A percentile compares a stretch with the other conserved stretches of the same genome.
These are phyloP conservation scores for Aphanomyces euteiches DNA, from an alignment of 352 stramenopile genomes.

Conservation along the genomic window DNA sequence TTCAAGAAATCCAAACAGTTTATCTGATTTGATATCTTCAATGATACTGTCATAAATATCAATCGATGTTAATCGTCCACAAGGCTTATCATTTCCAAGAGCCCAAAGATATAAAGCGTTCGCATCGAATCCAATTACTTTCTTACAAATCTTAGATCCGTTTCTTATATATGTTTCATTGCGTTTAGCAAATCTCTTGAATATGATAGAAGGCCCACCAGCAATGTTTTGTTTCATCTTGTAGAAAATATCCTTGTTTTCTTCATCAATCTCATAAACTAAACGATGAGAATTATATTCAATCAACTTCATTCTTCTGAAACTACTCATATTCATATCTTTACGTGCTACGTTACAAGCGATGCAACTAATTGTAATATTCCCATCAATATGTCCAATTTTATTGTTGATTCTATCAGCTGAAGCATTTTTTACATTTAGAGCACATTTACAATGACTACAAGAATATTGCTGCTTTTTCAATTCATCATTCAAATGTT, in stretches of 20 bases:
- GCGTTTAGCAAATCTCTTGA: slow-evolving; percentile 38
- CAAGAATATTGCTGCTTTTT: slow-evolving; percentile 35
- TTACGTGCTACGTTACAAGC: slow-evolving; percentile 34
- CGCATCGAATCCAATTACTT: slow-evolving; percentile 36
- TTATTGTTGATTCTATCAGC: slow-evolving; percentile 35
- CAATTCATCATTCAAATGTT: slow-evolving; percentile 32
- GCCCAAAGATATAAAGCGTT: slow-evolving; percentile 40
- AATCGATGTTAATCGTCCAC: slow-evolving; percentile 31
- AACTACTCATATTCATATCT: slow-evolving; percentile 33
- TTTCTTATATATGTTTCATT: slow-evolving; percentile 33
- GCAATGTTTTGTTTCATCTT: slow-evolving; percentile 35
- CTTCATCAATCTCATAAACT: slow-evolving; percentile 31
- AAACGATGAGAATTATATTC: slow-evolving; percentile 31
- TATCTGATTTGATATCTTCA: slow-evolving; percentile 38
- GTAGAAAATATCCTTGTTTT: slow-evolving; percentile 33
- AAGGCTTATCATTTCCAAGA: slow-evolving; percentile 38
- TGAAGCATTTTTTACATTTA: slow-evolving; percentile 34
- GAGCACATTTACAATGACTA: slow-evolving; percentile 29
- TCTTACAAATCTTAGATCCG: slow-evolving; percentile 32
- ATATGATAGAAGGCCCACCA: slow-evolving; percentile 33
- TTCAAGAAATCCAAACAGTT: slow-evolving; percentile 42
- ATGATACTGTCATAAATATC: slow-evolving; percentile 35
- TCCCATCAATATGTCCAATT: slow-evolving; percentile 31
- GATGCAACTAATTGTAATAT: slow-evolving; percentile 32
- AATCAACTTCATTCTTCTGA: slow-evolving; percentile 32